Conservation (phyloP, 495 filamentous ascomycete genomes). For the Aspergillus cavernicola region DNA sequence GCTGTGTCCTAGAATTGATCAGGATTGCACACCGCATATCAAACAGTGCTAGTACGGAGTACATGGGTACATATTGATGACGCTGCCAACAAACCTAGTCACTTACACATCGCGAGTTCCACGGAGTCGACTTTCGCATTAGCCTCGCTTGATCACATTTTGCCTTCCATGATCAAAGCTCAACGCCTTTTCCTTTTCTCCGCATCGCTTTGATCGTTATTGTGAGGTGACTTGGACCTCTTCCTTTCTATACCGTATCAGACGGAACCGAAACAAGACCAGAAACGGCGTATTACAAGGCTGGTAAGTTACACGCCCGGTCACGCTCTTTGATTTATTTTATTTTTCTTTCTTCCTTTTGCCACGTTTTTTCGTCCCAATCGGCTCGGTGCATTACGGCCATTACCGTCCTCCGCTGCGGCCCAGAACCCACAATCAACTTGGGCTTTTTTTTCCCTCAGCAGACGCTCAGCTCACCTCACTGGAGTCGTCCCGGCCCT, state of each 20-base stretch:
- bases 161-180: background rate
- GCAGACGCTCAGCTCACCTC: background rate
- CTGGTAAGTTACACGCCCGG: slow-evolving; percentile 4
- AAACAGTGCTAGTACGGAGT: background rate
- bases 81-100: slow-evolving; percentile 10
- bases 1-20: background rate
- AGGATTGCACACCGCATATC: background rate
- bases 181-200: background rate
- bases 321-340: slow-evolving; percentile 1
- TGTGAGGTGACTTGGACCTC: background rate
- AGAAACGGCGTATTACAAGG: slow-evolving; percentile 14
- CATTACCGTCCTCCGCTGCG: slow-evolving; percentile 32
- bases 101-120: slow-evolving; percentile 6
- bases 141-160: slow-evolving; percentile 13
- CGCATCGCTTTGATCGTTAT: background rate
- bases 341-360: slow-evolving; percentile 1
- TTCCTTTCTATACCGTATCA: slow-evolving; percentile 13
- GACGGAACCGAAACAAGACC: slow-evolving; percentile 8
- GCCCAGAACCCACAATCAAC: slow-evolving; percentile 25
- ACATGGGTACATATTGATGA: background rate
- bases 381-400: slow-evolving; percentile 41
- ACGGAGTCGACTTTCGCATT: slow-evolving; percentile 4
- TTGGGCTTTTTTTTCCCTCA: slow-evolving; percentile 12
- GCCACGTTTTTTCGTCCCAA: slow-evolving; percentile 43
- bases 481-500: slow-evolving; percentile 6